phyloP scores from a whole-genome alignment of 164 flowering plant genomes.

The Magnolia kwangsiensis region DNA sequence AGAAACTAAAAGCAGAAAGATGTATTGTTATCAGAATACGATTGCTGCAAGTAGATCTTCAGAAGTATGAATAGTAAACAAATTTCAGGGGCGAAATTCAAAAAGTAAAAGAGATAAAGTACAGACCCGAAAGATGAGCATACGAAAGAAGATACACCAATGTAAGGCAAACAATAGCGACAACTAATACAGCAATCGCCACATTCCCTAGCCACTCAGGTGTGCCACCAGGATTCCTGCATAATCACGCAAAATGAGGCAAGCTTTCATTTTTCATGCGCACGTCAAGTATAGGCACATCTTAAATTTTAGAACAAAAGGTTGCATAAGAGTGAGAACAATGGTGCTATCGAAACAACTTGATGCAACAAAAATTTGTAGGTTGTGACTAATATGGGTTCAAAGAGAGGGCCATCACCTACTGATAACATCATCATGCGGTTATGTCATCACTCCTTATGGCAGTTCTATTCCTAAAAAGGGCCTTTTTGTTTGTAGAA shows the following conservation, averaged over 20 bases:
- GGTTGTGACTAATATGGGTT: background rate
- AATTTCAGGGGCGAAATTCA: background rate
- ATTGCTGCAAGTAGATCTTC: no score
- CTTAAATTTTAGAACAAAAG: background rate
- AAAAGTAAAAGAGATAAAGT: background rate
- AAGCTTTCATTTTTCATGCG: background rate
- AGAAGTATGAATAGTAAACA: background rate
- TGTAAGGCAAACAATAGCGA: conserved; percentile 60
- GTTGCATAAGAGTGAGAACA: no score
- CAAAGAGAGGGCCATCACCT: no score
- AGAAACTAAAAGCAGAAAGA: no score
- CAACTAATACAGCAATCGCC: conserved; percentile 47
- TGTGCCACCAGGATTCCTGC: conserved; percentile 82
- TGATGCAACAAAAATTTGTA: background rate
- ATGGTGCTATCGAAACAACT: background rate
- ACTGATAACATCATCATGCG: no score
- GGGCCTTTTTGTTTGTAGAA: no score
- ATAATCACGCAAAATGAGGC: conserved; percentile 6
- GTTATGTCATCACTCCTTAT: no score
- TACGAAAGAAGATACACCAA: conserved; percentile 83
- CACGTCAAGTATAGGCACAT: background rate
- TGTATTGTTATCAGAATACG: no score
- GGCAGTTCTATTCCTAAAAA: no score
- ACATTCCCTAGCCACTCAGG: conserved; percentile 85
- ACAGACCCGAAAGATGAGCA: conserved; percentile 81